phyloP scores from a whole-genome alignment of 2,329 filamentous ascomycete genomes.

The Penicillium psychrosexuale region DNA sequence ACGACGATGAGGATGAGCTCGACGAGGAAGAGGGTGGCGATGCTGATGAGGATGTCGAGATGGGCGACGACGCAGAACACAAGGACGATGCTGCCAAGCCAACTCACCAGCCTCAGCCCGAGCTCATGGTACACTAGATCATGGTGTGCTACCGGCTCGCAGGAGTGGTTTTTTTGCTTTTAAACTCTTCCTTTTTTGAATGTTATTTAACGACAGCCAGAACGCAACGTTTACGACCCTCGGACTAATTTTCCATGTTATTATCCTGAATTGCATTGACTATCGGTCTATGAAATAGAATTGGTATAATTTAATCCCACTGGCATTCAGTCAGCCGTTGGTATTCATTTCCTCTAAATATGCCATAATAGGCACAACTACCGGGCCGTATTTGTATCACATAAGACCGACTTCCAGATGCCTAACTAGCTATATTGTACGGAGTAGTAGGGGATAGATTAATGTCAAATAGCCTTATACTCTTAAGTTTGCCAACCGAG shows the following conservation, averaged over 20 bases:
- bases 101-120: conserved; percentile 36
- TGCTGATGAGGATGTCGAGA: conserved; percentile 56
- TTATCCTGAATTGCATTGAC: conserved; percentile 19
- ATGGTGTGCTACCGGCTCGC: neutral
- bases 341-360: neutral
- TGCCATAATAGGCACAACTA: neutral
- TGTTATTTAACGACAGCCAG: conserved; percentile 31
- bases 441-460: neutral
- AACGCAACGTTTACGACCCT: conserved; percentile 31
- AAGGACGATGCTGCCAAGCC: conserved; percentile 36
- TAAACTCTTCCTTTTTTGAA: conserved; percentile 16
- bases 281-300: conserved; percentile 30
- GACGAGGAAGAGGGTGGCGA: conserved; percentile 62
- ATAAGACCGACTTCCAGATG: neutral
- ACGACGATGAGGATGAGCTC: conserved; percentile 67
- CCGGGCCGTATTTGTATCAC: neutral
- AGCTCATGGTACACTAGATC: conserved; percentile 48
- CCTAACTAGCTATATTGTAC: neutral
- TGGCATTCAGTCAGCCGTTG: neutral
- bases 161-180: conserved; percentile 6
- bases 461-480: neutral
- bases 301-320: conserved; percentile 9
- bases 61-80: conserved; percentile 53
- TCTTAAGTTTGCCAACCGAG: neutral
- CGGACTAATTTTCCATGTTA: conserved; percentile 14